Evolutionary conservation across 75 land plant genomes (phyloP), one percentile per base, ranked within the genome.

Genomic region (Adiantum capillusveneris): DNA sequence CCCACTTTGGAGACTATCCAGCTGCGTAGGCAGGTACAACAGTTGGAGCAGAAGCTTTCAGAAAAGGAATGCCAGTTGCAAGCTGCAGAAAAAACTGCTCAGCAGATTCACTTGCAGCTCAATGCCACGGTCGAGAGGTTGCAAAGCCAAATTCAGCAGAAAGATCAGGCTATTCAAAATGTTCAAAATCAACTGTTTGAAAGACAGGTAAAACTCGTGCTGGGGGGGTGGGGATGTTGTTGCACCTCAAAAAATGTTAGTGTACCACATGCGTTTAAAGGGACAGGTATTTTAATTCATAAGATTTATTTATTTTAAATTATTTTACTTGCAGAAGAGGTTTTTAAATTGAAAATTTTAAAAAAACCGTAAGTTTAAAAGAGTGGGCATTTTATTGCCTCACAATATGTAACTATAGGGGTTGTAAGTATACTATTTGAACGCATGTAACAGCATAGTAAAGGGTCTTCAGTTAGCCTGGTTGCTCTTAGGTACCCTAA

Each of bases 51-150:
- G 65, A 81, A 75, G 45, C 42, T 88, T 28, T 34, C 29, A 26
- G 82, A 83, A 48, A 87, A 87, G 60, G 87, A 88, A 53, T 72
- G 75, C 56, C 58, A 48, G 3, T 48, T 86, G 64, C 74, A 55
- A 21, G 60, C 42, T 31, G 53, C 46, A 81, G 75, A 26, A 82
- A 75, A 61, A 86, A 77, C 18, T 53, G 73, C 9, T 34, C 66
- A 20, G 36, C 78, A 12, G 64, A 72, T 48, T 74, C 83, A 45
- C 55, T 58, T 42, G 67, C 77, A 25, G 28, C 45, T 19, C 79
- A 83, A 48, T 66, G 82, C 14, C 59, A 64, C 58, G 80, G 80
- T 61, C 66, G 77, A 9, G 76, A 82, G 85, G 85, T 86, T 58
- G 30, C 24, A 29, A 26, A 64, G 19, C 24, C 29, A 30, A 20